Evolutionary conservation across 176 grass and related monocot genomes (phyloP).

Genomic region (Lolium perenne): DNA sequence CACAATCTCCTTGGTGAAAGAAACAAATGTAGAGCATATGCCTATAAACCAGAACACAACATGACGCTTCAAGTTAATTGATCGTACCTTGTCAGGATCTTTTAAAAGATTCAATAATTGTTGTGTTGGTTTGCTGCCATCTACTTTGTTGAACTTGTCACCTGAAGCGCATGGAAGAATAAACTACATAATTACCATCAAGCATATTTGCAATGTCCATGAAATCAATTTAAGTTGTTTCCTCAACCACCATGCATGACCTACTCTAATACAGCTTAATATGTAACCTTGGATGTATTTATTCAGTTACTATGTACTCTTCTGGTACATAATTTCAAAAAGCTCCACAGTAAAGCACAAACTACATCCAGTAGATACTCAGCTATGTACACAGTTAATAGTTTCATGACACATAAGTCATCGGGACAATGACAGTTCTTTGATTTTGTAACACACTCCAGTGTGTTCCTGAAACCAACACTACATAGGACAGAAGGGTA

Average conservation of each 20-base stretch:
- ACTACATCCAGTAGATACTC: background rate
- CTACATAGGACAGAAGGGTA: background rate
- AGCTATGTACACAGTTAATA: background rate
- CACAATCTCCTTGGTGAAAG: background rate
- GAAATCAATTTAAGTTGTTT: background rate
- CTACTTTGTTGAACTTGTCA: no score
- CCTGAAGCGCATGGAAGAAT: conserved; percentile 34
- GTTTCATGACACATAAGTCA: background rate
- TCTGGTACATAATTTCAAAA: conserved; percentile 9
- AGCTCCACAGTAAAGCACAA: background rate
- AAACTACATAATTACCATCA: conserved; percentile 36
- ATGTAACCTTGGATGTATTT: conserved; percentile 14
- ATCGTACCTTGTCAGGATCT: no score
- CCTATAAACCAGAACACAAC: conserved; percentile 25
- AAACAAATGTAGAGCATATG: conserved; percentile 15
- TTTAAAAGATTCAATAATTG: no score
- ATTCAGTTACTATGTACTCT: background rate
- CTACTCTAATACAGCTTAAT: background rate
- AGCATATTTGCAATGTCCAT: conserved; percentile 9
- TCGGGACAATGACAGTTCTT: no score
- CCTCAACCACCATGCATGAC: conserved; percentile 3
- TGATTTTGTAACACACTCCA: background rate
- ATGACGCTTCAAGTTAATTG: conserved; percentile 22
- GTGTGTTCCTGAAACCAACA: background rate
- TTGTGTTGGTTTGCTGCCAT: no score